Evolutionary conservation across 2,329 filamentous ascomycete genomes (phyloP).

Genomic region (Pseudogymnoascus sp.): DNA sequence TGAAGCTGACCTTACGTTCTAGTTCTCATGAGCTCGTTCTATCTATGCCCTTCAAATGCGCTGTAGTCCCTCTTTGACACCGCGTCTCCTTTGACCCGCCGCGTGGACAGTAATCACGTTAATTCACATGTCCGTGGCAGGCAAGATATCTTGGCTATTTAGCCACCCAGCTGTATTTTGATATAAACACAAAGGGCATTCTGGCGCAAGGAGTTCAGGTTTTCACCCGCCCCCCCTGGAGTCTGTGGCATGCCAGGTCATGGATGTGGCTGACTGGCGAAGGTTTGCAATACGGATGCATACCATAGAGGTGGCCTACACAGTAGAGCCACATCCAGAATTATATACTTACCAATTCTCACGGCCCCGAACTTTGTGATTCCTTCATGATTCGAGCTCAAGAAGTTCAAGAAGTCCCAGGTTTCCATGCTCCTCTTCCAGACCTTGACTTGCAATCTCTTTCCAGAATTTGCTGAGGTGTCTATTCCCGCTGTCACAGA

Average conservation of each 20-base stretch:
- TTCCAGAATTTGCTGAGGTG: slow-evolving; percentile 85
- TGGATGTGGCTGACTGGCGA: background rate
- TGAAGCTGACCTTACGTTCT: slow-evolving; percentile 2
- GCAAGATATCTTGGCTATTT: background rate
- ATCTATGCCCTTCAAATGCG: background rate
- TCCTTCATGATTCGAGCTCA: slow-evolving; percentile 19
- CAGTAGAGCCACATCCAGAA: background rate
- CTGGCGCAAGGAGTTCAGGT: slow-evolving; percentile 7
- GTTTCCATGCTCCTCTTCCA: slow-evolving; percentile 51
- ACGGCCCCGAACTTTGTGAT: background rate
- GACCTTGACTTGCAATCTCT: slow-evolving; percentile 59
- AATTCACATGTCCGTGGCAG: background rate
- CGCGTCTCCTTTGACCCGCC: background rate
- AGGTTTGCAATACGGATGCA: slow-evolving; percentile 5
- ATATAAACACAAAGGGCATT: slow-evolving; percentile 2
- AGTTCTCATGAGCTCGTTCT: slow-evolving; percentile 28
- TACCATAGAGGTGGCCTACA: background rate
- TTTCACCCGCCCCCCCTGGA: background rate
- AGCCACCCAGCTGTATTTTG: slow-evolving; percentile 7
- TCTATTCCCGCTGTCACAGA: slow-evolving; percentile 76
- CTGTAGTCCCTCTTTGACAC: slow-evolving; percentile 6
- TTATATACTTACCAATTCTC: background rate
- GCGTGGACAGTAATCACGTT: slow-evolving; percentile 4
- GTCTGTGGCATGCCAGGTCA: background rate
- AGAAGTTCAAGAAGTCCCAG: slow-evolving; percentile 46